Evolutionary conservation across 371 early-diverging fungal genomes (phyloP).

Genomic region (Rhizopus arrhizus): DNA sequence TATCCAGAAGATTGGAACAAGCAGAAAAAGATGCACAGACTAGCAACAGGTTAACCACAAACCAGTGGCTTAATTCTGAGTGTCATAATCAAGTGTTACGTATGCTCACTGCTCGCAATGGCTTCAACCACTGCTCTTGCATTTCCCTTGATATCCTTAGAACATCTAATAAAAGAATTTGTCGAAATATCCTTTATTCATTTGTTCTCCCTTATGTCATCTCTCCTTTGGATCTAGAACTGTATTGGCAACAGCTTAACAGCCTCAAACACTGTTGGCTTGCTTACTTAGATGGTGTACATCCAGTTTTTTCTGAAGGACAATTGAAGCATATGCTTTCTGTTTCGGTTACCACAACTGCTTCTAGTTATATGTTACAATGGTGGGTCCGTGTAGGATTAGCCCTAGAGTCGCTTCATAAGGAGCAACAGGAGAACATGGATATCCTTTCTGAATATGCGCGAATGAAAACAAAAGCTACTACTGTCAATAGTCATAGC

Average conservation of each 20-base stretch:
- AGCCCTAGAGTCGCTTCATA: conserved; percentile 22
- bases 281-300: conserved; percentile 15
- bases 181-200: conserved; percentile 33
- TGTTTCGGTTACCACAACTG: conserved; percentile 27
- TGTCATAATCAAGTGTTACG: conserved; percentile 24
- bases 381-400: conserved; percentile 38
- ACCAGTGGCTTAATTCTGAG: conserved; percentile 10
- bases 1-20: background rate
- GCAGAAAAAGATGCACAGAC: background rate
- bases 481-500: conserved; percentile 7
- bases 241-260: conserved; percentile 36
- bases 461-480: conserved; percentile 6
- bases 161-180: background rate
- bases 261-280: conserved; percentile 26
- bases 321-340: conserved; percentile 10
- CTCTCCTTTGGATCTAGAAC: conserved; percentile 32
- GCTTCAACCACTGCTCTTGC: conserved; percentile 1
- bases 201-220: conserved; percentile 38
- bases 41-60: background rate
- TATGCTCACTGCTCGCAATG: conserved; percentile 19
- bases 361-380: conserved; percentile 27
- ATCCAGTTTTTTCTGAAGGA: conserved; percentile 18
- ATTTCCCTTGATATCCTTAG: background rate
- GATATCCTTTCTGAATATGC: conserved; percentile 21
- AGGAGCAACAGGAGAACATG: conserved; percentile 10